These are phyloP conservation scores for Fusarium vanettenii DNA, from an alignment of 2,329 filamentous ascomycete species.

Conservation along the genomic window DNA sequence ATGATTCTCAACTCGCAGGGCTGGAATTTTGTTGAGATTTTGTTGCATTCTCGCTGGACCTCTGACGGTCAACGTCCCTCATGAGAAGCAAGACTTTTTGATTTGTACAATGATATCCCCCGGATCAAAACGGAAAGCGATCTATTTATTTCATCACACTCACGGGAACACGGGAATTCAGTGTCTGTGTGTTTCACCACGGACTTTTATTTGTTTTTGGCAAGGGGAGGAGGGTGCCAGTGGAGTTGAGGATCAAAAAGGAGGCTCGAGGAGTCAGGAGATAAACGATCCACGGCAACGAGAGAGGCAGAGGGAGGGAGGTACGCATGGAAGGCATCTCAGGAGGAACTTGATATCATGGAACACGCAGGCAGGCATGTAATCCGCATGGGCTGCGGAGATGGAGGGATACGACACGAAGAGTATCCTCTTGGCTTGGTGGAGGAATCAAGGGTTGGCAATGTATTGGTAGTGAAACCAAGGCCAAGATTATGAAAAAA, in stretches of 20 bases:
- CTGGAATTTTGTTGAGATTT: background rate
- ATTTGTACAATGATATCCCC: slow-evolving; percentile 40
- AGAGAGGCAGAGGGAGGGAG: background rate
- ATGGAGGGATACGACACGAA: background rate
- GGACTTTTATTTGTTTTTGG: slow-evolving; percentile 11
- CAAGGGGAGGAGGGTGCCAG: slow-evolving; percentile 5
- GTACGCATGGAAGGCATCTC: background rate
- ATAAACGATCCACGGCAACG: slow-evolving; percentile 16
- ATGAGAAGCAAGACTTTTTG: slow-evolving; percentile 18
- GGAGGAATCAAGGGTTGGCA: background rate
- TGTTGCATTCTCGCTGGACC: slow-evolving; percentile 6
- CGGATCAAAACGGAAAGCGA: slow-evolving; percentile 33
- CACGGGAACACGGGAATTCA: background rate
- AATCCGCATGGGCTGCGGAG: slow-evolving; percentile 4
- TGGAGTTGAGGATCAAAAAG: slow-evolving; percentile 4
- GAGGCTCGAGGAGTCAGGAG: slow-evolving; percentile 1
- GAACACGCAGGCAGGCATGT: slow-evolving; percentile 7
- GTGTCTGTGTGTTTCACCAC: slow-evolving; percentile 5
- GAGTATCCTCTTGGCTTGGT: background rate
- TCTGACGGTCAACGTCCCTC: background rate
- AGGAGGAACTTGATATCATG: slow-evolving; percentile 14
- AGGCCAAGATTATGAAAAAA: slow-evolving; percentile 12
- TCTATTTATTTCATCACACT: slow-evolving; percentile 21
- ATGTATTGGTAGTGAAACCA: background rate
- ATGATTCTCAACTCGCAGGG: background rate